Conservation (phyloP, 1,284 basidiomycete species). For the Cutaneotrichosporon cyanovorans region DNA sequence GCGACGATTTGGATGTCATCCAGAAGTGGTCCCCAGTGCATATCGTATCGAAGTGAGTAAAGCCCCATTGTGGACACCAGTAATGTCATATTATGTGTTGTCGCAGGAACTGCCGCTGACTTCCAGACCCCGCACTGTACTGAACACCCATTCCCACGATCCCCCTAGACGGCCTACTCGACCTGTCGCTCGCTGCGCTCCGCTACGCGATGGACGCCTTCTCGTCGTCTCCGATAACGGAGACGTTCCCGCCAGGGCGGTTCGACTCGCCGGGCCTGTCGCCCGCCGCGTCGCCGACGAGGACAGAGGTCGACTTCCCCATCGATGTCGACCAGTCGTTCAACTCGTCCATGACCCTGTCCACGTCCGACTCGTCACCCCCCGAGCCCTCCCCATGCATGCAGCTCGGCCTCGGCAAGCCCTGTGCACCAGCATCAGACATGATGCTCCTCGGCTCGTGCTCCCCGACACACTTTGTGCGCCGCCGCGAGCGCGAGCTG, state of each 20-base stretch:
- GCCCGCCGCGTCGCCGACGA: constrained; percentile 34
- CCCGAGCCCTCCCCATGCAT: constrained; percentile 10
- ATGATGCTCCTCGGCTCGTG: constrained; percentile 10
- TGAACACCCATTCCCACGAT: background rate
- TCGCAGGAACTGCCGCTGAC: too few species aligned
- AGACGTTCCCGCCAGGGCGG: constrained; percentile 28
- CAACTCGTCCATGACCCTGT: constrained; percentile 44
- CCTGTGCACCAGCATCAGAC: too few species aligned
- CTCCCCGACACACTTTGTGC: background rate
- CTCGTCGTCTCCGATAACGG: constrained; percentile 39
- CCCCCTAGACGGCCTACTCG: constrained; percentile 19
- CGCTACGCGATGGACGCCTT: constrained; percentile 9
- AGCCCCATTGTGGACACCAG: too few species aligned
- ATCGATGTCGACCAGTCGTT: constrained; percentile 45
- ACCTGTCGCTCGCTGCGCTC: background rate
- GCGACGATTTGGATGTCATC: too few species aligned
- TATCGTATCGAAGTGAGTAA: too few species aligned
- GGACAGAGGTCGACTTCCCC: constrained; percentile 39
- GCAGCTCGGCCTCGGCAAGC: constrained; percentile 5
- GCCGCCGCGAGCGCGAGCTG: background rate
- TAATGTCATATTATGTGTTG: too few species aligned
- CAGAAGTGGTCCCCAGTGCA: too few species aligned
- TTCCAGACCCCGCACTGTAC: constrained; percentile 1
- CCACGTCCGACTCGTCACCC: constrained; percentile 25
- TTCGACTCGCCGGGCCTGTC: constrained; percentile 24